Evolutionary conservation across 805 yeast species (phyloP).

Genomic region (Zygoascus bituminiphila): DNA sequence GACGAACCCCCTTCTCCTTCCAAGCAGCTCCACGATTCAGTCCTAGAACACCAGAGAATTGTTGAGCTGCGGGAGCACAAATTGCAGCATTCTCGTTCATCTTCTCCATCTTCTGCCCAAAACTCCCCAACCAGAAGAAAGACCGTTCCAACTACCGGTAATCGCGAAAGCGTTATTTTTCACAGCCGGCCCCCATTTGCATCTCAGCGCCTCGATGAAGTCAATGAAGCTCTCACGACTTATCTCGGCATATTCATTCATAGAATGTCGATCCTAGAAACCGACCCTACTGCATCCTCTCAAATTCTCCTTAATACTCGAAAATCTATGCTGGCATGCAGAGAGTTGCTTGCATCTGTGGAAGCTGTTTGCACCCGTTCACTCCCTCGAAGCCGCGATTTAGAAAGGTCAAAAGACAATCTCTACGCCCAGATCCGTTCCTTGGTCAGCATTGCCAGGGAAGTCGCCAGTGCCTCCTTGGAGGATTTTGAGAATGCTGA

Average conservation of each 20-base stretch:
- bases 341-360: slow-evolving; percentile 31
- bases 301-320: slow-evolving; percentile 30
- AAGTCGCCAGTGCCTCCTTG: slow-evolving; percentile 24
- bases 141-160: slow-evolving; percentile 2
- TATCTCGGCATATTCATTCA: slow-evolving; percentile 29
- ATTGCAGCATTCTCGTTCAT: background rate
- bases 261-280: slow-evolving; percentile 20
- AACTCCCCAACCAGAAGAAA: background rate
- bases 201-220: slow-evolving; percentile 28
- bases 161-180: slow-evolving; percentile 21
- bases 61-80: background rate
- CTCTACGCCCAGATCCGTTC: slow-evolving; percentile 27
- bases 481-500: slow-evolving; percentile 4
- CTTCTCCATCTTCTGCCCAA: background rate
- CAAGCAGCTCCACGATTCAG: background rate
- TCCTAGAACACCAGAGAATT: background rate
- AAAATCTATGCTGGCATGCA: slow-evolving; percentile 32
- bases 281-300: slow-evolving; percentile 25
- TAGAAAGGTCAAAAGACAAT: slow-evolving; percentile 28
- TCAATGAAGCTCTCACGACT: slow-evolving; percentile 27
- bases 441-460: slow-evolving; percentile 31
- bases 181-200: slow-evolving; percentile 25
- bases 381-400: slow-evolving; percentile 23
- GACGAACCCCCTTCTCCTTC: background rate
- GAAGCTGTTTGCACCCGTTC: slow-evolving; percentile 25